phyloP scores from a whole-genome alignment of 345 rosid species.

The Gossypium bickii region DNA sequence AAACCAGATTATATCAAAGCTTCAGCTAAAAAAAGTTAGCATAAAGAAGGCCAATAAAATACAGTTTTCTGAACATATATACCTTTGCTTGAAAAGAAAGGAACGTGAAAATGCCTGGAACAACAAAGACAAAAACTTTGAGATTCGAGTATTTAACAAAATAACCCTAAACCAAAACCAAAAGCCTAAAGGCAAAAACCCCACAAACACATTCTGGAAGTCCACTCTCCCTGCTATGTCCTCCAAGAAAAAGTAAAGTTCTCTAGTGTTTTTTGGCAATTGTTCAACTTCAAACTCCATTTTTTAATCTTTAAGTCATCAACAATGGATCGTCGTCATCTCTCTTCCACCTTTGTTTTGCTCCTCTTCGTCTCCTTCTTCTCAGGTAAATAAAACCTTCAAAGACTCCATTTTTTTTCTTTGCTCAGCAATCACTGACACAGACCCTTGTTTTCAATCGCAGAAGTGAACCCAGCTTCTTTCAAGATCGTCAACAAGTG shows the following conservation, averaged over 20 bases:
- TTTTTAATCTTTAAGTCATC: neutral
- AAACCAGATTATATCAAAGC: neutral
- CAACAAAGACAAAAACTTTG: neutral
- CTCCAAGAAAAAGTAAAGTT: conserved; percentile 35
- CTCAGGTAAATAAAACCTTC: conserved; percentile 34
- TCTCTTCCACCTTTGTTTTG: conserved; percentile 20
- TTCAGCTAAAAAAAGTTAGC: neutral
- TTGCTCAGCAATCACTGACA: neutral
- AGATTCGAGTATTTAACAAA: neutral
- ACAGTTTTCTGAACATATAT: neutral
- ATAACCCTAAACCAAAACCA: neutral
- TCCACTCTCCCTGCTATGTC: conserved; percentile 2
- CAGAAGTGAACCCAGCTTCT: conserved; percentile 45
- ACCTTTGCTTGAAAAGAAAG: neutral
- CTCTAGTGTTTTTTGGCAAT: neutral
- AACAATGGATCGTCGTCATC: conserved; percentile 31
- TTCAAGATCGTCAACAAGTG: conserved; percentile 75
- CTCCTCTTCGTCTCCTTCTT: conserved; percentile 23
- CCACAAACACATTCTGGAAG: neutral
- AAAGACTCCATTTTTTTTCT: neutral
- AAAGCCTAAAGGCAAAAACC: neutral
- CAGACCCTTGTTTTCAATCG: neutral
- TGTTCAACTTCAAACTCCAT: neutral
- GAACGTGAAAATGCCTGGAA: neutral
- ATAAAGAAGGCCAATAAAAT: neutral